Conservation (phyloP, 306 rosid genomes). For the Oemleria cerasiformis region DNA sequence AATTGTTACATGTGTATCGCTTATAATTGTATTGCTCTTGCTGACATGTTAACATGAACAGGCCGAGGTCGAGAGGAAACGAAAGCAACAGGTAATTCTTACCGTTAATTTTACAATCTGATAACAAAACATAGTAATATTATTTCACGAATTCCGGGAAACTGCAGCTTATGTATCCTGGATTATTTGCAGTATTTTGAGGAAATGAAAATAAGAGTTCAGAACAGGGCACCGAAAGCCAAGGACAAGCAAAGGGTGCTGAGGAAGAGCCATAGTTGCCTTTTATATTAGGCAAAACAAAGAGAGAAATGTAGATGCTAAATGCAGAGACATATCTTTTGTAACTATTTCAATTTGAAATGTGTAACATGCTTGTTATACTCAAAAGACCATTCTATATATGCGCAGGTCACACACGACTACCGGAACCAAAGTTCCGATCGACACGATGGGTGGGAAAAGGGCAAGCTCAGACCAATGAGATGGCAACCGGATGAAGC, state of each 20-base stretch:
- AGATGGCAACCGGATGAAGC: neutral
- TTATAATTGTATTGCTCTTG: neutral
- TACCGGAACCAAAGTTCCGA: neutral
- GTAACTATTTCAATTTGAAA: neutral
- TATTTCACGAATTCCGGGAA: too few species aligned
- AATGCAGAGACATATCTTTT: neutral
- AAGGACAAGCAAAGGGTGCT: slow-evolving; percentile 50
- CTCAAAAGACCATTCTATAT: neutral
- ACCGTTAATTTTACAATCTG: neutral
- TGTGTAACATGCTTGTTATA: neutral
- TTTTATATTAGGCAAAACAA: slow-evolving; percentile 33
- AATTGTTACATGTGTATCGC: neutral
- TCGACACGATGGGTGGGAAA: neutral
- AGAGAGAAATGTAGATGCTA: neutral
- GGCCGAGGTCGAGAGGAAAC: slow-evolving; percentile 65
- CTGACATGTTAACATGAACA: slow-evolving; percentile 32
- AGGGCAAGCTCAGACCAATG: neutral
- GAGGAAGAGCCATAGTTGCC: slow-evolving; percentile 63
- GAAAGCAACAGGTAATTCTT: slow-evolving; percentile 68
- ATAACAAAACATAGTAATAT: too few species aligned
- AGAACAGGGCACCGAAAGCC: slow-evolving; percentile 56
- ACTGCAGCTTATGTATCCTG: neutral
- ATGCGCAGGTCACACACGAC: slow-evolving; percentile 2
- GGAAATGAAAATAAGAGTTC: slow-evolving; percentile 47
- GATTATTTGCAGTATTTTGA: slow-evolving; percentile 46